Evolutionary conservation across 352 stramenopile genomes (phyloP).

Genomic region (Thalassiosira ordinaria): DNA sequence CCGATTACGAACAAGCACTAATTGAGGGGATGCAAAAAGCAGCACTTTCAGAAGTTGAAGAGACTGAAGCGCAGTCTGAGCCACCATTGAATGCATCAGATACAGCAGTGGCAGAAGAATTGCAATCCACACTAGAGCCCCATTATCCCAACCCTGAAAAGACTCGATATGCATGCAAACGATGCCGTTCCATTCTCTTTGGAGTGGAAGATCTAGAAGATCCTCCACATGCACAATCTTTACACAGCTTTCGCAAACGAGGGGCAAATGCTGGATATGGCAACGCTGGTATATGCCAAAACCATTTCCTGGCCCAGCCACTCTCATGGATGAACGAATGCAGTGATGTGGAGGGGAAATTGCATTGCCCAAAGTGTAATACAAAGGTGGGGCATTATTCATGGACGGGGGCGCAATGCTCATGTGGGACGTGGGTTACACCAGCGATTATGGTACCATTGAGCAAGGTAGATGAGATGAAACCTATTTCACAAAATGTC

Average conservation of each 20-base stretch:
- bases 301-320: conserved; percentile 64
- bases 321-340: conserved; percentile 61
- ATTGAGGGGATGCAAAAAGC: conserved; percentile 5
- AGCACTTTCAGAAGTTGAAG: conserved; percentile 10
- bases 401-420: conserved; percentile 80
- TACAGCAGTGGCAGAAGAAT: conserved; percentile 4
- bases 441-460: conserved; percentile 76
- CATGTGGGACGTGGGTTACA: conserved; percentile 79
- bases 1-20: conserved; percentile 15
- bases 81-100: conserved; percentile 10
- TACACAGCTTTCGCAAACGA: conserved; percentile 62
- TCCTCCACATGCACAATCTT: conserved; percentile 58
- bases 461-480: conserved; percentile 73
- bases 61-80: neutral
- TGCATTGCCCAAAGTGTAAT: conserved; percentile 73
- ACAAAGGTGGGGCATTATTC: conserved; percentile 78
- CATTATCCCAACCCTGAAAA: conserved; percentile 30
- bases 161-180: conserved; percentile 70
- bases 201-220: conserved; percentile 71
- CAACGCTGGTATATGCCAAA: conserved; percentile 50
- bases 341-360: conserved; percentile 67
- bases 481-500: conserved; percentile 22
- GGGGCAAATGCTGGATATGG: conserved; percentile 6
- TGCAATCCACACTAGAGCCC: neutral
- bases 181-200: conserved; percentile 75